Evolutionary conservation across 306 rosid species (phyloP).

Genomic region (Pterocarpus macrocarpus): DNA sequence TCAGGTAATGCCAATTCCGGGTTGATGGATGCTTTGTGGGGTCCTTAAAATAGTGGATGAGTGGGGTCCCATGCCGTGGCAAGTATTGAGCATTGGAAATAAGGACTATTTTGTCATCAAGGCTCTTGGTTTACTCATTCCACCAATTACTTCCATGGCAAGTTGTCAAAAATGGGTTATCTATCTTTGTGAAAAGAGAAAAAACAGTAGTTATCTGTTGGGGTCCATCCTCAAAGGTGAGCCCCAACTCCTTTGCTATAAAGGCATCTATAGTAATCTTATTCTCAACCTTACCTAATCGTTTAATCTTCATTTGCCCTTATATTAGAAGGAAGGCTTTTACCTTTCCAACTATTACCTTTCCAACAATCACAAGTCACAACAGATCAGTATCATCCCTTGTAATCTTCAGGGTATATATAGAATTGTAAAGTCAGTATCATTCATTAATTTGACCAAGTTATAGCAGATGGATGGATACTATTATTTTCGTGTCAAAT

Average conservation of each 20-base stretch:
- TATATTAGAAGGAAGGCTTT: constrained; percentile 2
- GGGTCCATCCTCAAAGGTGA: constrained; percentile 34
- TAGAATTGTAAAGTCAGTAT: constrained; percentile 15
- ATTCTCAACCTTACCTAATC: not conserved
- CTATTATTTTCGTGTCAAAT: constrained; percentile 7
- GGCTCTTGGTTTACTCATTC: constrained; percentile 4
- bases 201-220: constrained; percentile 1
- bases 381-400: not conserved
- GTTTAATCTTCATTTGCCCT: constrained; percentile 15
- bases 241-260: not conserved
- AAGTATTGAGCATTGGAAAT: constrained; percentile 36
- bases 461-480: constrained; percentile 26
- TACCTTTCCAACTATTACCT: constrained; percentile 4
- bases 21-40: constrained; percentile 32
- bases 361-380: not conserved
- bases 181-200: constrained; percentile 34
- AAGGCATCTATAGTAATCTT: constrained; percentile 9
- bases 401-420: constrained; percentile 11
- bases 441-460: constrained; percentile 34
- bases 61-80: constrained; percentile 44
- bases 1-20: constrained; percentile 14
- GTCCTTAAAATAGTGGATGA: constrained; percentile 18
- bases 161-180: constrained; percentile 34
- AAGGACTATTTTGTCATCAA: constrained; percentile 48
- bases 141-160: constrained; percentile 49